Evolutionary conservation across 2,329 filamentous ascomycete species (phyloP).

Genomic region (Sclerotinia nivalis): DNA sequence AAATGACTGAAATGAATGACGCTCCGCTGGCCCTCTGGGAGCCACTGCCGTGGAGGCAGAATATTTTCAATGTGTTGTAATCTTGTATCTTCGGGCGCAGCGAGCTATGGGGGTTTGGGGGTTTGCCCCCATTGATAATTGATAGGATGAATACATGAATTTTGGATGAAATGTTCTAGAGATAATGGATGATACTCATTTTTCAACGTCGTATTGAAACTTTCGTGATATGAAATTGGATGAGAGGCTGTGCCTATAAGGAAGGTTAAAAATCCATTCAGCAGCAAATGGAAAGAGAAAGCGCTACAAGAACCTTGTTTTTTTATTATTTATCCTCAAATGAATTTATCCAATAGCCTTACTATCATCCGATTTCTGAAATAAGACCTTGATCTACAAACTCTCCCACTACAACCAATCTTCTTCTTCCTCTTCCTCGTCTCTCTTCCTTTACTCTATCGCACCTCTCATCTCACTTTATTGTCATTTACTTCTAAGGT

Average conservation of each 20-base stretch:
- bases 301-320: slow-evolving; percentile 9
- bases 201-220: background rate
- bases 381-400: background rate
- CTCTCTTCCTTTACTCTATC: background rate
- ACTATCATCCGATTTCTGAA: background rate
- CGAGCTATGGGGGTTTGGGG: slow-evolving; percentile 2
- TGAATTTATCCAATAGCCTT: background rate
- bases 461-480: background rate
- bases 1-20: too few species aligned
- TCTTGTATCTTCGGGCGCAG: background rate
- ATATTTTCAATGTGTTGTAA: too few species aligned
- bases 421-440: background rate
- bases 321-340: slow-evolving; percentile 6
- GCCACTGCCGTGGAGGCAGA: background rate
- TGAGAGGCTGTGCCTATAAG: background rate
- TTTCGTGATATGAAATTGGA: slow-evolving; percentile 9
- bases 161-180: background rate
- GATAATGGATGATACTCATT: background rate
- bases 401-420: background rate
- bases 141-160: too few species aligned
- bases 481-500: slow-evolving; percentile 16
- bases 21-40: background rate
- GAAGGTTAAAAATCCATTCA: background rate
- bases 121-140: slow-evolving; percentile 3
- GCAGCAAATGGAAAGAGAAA: slow-evolving; percentile 2